Base-by-base conservation (phyloP, 2,329 filamentous ascomycete species). In the Paradendryphiella salina region DNA sequence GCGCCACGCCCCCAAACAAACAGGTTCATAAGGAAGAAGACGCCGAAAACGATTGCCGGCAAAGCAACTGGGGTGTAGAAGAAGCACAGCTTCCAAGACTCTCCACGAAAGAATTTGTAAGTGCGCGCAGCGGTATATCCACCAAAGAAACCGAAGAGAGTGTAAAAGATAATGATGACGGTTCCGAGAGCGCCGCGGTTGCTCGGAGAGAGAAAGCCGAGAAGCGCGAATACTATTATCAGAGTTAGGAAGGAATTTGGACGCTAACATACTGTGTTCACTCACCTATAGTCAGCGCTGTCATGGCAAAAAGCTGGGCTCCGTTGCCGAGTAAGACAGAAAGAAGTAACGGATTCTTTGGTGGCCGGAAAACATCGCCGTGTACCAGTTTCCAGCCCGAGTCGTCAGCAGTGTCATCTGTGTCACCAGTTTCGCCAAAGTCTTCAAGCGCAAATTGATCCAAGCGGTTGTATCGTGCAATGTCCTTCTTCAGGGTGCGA, bases 321-420 rank as follows among this genome's bases (percentile, higher is more conserved):
- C 94, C 94, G 69, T 95, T 97, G 51, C 94, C 94, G 34, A 96
- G 82, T 57, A 99, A 81, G 5, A 99, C 80, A 48, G 92, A 92
- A 15, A 99, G 81, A 11, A 96, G 79, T 21, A 99, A 81, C 1
- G 92, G 89, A 53, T 89, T 86, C 59, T 86, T 84, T 3, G 94
- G 94, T 9, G 87, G 86, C 49, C 94, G 88, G 81, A 99, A 99
- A 26, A 97, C 93, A 72, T 99, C 94, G 46, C 94, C 94, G 66
- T 99, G 94, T 0, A 99, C 92, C 39, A 99, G 78, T 76, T 99
- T 99, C 94, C 94, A 99, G 54, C 94, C 94, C 8, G 92, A 96
- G 73, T 99, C 94, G 69, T 99, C 94, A 73, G 96, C 92, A 28
- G 92, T 93, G 66, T 97, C 93, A 61, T 96, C 93, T 5, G 91